Percentiles rank a stretch among this genome's conserved stretches.
Conservation (phyloP, 305 asterid species). For the Solanum aculeatissimum region DNA sequence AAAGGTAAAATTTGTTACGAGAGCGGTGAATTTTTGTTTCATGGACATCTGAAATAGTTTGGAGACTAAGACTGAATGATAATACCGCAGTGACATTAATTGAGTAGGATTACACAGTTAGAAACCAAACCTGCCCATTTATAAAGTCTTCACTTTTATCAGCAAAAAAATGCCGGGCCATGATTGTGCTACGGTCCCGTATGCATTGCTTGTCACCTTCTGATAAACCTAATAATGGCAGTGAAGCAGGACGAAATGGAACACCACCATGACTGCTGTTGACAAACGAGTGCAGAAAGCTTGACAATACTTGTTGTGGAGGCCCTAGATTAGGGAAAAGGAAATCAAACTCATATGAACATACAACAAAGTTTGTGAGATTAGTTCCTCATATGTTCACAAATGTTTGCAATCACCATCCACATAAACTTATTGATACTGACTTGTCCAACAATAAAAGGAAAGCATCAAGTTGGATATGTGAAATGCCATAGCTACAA, state of each 20-base stretch:
- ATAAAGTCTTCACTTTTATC: constrained; percentile 90
- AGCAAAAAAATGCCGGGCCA: constrained; percentile 98
- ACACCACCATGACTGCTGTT: constrained; percentile 64
- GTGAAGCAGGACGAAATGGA: constrained; percentile 78
- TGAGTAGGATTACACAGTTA: constrained; percentile 4
- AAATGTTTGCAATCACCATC: neutral
- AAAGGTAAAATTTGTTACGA: neutral
- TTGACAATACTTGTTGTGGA: constrained; percentile 91
- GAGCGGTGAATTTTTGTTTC: neutral
- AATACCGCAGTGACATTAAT: neutral
- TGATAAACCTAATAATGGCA: constrained; percentile 90
- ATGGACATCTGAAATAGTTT: neutral
- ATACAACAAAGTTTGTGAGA: neutral
- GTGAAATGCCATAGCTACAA: neutral
- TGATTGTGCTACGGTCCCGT: constrained; percentile 96
- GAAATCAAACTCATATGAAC: neutral
- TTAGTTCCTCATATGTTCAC: neutral
- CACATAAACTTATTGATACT: neutral
- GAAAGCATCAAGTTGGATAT: neutral
- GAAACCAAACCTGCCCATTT: constrained; percentile 63
- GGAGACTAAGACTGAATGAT: neutral
- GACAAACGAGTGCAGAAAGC: constrained; percentile 91
- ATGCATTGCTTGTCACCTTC: constrained; percentile 94
- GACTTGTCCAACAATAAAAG: neutral
- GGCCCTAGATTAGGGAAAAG: constrained; percentile 50